phyloP scores from a whole-genome alignment of 2,329 filamentous ascomycete genomes.

The Trichophaea hybrida region DNA sequence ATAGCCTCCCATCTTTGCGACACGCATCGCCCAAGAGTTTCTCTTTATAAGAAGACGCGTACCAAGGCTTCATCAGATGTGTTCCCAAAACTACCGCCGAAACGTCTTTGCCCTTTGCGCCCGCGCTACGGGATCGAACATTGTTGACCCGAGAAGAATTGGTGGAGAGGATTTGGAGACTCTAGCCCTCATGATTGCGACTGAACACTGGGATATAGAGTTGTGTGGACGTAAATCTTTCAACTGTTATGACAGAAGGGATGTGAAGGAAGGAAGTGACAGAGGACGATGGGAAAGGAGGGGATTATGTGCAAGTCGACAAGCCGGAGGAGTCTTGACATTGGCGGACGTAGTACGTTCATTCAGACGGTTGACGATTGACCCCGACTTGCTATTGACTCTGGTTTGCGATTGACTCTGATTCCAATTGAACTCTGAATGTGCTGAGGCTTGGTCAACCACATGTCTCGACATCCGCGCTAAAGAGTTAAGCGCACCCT shows the following conservation, averaged over 20 bases:
- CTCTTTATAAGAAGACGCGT: conserved; percentile 7
- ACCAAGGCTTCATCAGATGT: conserved; percentile 9
- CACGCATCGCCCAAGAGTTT: conserved; percentile 4
- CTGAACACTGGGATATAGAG: no score
- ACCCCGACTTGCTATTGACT: not conserved
- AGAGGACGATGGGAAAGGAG: not conserved
- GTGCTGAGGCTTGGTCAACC: no score
- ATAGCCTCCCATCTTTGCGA: conserved; percentile 43
- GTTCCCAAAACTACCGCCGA: conserved; percentile 6
- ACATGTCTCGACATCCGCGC: not conserved
- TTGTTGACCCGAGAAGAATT: not conserved
- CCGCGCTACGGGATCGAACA: not conserved
- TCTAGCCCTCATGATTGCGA: no score
- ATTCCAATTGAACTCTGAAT: no score
- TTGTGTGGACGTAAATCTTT: no score
- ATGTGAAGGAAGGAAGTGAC: not conserved
- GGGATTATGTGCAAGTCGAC: not conserved
- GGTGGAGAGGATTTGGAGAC: not conserved
- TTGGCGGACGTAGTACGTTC: not conserved
- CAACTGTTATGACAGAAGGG: not conserved
- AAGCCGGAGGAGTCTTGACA: not conserved
- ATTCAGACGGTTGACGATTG: not conserved
- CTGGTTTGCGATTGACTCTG: not conserved
- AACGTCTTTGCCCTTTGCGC: not conserved
- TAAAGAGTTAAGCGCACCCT: conserved; percentile 27